Percentiles rank a stretch among this genome's conserved stretches.
These are phyloP conservation scores for Suhomyces coccinellae DNA, from an alignment of 1,139 yeast species.

Conservation along the genomic window DNA sequence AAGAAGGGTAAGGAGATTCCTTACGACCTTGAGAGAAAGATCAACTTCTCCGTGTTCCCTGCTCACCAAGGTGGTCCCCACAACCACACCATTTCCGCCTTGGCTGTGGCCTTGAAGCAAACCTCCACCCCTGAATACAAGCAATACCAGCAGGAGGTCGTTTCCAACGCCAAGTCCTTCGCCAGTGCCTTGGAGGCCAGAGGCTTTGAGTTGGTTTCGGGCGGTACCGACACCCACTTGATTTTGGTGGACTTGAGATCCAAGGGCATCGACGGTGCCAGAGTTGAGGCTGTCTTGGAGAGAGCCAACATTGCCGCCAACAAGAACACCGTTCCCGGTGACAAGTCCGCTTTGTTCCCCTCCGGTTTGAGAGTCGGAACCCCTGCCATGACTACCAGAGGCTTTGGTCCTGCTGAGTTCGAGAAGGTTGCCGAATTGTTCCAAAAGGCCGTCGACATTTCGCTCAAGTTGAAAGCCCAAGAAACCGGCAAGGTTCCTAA, in stretches of 20 bases:
- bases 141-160: constrained; percentile 79
- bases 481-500: constrained; percentile 63
- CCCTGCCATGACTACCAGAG: constrained; percentile 98
- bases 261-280: constrained; percentile 90
- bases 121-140: constrained; percentile 83
- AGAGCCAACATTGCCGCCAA: constrained; percentile 90
- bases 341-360: constrained; percentile 91
- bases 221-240: constrained; percentile 94
- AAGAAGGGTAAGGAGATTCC: constrained; percentile 86
- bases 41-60: constrained; percentile 96
- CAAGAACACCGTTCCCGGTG: constrained; percentile 96
- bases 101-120: constrained; percentile 93
- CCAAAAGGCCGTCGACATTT: constrained; percentile 71
- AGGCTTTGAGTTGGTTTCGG: constrained; percentile 81
- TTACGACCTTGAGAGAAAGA: constrained; percentile 85
- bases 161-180: constrained; percentile 75
- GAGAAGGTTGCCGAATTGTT: constrained; percentile 75
- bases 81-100: constrained; percentile 94
- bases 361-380: constrained; percentile 96
- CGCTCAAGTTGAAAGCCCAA: constrained; percentile 57
- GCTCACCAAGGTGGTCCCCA: constrained; percentile 99
- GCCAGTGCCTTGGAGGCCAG: constrained; percentile 65
- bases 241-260: constrained; percentile 82
- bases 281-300: constrained; percentile 90
- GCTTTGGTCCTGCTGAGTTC: constrained; percentile 78